These are phyloP conservation scores for Sphaerulina musiva DNA, from an alignment of 2,329 filamentous ascomycete species.

Conservation along the genomic window DNA sequence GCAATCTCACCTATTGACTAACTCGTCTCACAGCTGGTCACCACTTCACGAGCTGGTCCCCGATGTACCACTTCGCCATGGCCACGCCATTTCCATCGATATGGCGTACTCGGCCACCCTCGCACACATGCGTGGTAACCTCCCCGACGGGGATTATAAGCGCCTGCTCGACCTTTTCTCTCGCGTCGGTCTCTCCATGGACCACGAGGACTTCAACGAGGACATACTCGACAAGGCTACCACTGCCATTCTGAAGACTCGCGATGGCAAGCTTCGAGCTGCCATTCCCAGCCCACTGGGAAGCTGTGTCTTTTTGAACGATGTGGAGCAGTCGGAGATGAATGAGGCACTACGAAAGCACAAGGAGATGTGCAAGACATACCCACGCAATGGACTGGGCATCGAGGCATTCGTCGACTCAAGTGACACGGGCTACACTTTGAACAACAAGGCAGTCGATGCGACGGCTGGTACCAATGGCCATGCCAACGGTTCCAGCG, in stretches of 20 bases:
- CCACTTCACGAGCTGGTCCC: conserved; percentile 65
- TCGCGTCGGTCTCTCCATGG: conserved; percentile 63
- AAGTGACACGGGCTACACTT: conserved; percentile 58
- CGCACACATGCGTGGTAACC: conserved; percentile 55
- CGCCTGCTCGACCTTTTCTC: conserved; percentile 63
- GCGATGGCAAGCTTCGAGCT: conserved; percentile 61
- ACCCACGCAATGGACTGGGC: conserved; percentile 58
- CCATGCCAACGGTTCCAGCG: background rate
- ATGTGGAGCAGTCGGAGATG: conserved; percentile 58
- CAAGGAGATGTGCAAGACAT: conserved; percentile 57
- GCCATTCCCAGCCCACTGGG: conserved; percentile 64
- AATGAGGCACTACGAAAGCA: conserved; percentile 54
- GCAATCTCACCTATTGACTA: background rate
- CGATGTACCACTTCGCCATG: conserved; percentile 61
- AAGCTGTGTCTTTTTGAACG: conserved; percentile 61
- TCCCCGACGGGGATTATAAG: conserved; percentile 55
- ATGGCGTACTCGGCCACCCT: conserved; percentile 70
- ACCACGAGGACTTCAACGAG: conserved; percentile 62
- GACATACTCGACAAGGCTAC: conserved; percentile 60
- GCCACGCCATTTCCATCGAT: conserved; percentile 68
- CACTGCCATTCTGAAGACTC: conserved; percentile 62
- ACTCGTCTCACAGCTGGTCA: conserved; percentile 50
- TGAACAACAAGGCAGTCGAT: conserved; percentile 40
- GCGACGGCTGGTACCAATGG: conserved; percentile 24
- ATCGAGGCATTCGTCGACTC: conserved; percentile 64